These are phyloP conservation scores for Otatea glauca DNA, from an alignment of 176 grass and related monocot genomes.

Conservation along the genomic window DNA sequence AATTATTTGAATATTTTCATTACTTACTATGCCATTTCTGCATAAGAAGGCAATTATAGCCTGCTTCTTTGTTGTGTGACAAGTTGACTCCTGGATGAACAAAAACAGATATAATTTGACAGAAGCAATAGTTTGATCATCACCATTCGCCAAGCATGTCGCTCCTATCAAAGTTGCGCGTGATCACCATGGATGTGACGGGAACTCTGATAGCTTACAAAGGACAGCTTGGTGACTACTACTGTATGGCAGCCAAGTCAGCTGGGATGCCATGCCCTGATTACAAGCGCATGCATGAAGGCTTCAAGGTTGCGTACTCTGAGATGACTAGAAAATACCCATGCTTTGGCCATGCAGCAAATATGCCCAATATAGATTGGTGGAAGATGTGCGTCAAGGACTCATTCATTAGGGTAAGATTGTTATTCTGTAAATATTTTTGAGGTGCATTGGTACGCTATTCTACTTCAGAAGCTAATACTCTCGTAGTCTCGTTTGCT, in stretches of 20 bases:
- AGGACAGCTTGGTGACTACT: conserved; percentile 97
- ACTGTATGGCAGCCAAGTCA: conserved; percentile 90
- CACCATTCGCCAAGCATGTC: conserved; percentile 55
- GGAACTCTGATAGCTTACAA: conserved; percentile 97
- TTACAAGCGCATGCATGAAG: conserved; percentile 74
- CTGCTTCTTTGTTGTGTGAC: not conserved
- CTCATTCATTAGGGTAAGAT: conserved; percentile 71
- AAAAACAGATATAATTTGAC: not conserved
- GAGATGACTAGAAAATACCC: conserved; percentile 68
- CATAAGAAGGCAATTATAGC: not conserved
- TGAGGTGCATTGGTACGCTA: not conserved
- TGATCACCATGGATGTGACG: conserved; percentile 92
- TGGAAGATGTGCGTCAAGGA: conserved; percentile 87
- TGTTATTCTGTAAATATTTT: not conserved
- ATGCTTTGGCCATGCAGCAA: conserved; percentile 73
- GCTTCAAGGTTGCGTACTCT: conserved; percentile 76
- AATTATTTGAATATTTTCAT: not conserved
- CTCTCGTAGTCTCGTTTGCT: not conserved
- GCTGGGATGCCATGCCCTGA: conserved; percentile 76
- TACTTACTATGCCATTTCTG: not conserved
- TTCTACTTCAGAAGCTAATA: not conserved
- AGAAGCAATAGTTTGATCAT: not conserved
- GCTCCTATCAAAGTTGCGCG: conserved; percentile 73
- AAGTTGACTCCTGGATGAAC: not conserved
- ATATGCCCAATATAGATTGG: conserved; percentile 67